phyloP scores from a whole-genome alignment of 305 asterid genomes.

The Salvia sclarea region DNA sequence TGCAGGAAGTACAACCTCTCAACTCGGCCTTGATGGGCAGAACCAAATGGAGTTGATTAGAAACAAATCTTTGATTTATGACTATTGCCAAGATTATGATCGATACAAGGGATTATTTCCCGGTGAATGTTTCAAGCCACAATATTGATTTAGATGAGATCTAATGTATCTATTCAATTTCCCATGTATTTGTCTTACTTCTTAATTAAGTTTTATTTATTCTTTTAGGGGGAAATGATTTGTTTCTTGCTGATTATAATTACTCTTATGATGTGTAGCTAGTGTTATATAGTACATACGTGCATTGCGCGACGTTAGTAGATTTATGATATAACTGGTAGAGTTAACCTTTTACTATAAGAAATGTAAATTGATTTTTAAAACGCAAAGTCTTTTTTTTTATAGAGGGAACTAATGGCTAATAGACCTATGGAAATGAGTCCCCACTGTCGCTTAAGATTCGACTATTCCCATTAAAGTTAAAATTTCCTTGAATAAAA shows the following conservation, averaged over 20 bases:
- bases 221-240: not conserved
- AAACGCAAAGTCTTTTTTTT: too few species aligned
- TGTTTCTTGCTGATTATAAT: not conserved
- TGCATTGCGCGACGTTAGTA: not conserved
- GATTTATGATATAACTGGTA: not conserved
- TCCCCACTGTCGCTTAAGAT: too few species aligned
- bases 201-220: not conserved
- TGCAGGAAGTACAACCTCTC: slow-evolving; percentile 34
- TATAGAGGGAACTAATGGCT: too few species aligned
- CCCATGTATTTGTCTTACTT: not conserved
- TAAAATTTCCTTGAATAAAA: too few species aligned
- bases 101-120: slow-evolving; percentile 55
- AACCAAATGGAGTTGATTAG: slow-evolving; percentile 47
- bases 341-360: too few species aligned
- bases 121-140: slow-evolving; percentile 53
- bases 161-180: not conserved
- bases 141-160: slow-evolving; percentile 29
- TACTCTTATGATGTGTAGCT: not conserved
- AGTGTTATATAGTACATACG: not conserved
- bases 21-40: slow-evolving; percentile 36
- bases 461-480: too few species aligned
- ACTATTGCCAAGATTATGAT: slow-evolving; percentile 59
- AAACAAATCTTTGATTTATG: slow-evolving; percentile 52
- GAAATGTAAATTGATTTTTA: too few species aligned
- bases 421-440: too few species aligned